These are phyloP conservation scores for Chalciporus sphaerocephalus DNA, from an alignment of 768 basidiomycete genomes.

Conservation along the genomic window DNA sequence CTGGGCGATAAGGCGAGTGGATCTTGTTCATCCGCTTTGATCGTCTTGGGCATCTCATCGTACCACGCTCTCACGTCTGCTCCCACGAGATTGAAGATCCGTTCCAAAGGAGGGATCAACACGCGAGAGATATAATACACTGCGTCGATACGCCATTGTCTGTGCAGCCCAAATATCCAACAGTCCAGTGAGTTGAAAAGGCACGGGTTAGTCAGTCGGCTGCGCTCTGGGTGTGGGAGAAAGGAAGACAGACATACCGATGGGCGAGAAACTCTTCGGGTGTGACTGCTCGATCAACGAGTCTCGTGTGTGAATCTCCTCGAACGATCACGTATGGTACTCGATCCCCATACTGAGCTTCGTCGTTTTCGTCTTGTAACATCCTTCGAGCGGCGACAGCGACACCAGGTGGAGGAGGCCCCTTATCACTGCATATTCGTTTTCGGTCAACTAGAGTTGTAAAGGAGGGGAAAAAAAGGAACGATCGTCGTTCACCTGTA, in stretches of 20 bases:
- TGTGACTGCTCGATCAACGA: conserved; percentile 73
- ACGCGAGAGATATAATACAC: conserved; percentile 84
- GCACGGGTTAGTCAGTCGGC: too few relatives aligned
- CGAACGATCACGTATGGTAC: conserved; percentile 84
- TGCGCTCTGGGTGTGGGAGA: too few relatives aligned
- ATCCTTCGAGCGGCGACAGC: conserved; percentile 76
- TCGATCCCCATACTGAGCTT: conserved; percentile 89
- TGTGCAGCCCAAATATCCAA: conserved; percentile 29
- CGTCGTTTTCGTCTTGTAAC: conserved; percentile 70
- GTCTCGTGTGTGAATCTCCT: conserved; percentile 55
- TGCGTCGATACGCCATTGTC: conserved; percentile 75
- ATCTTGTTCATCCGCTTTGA: conserved; percentile 35
- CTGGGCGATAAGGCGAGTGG: conserved; percentile 34
- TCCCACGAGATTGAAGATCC: conserved; percentile 88
- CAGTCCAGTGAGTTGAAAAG: too few relatives aligned
- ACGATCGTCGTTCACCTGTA: conserved; percentile 58
- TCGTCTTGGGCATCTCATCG: conserved; percentile 73
- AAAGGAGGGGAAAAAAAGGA: neutral
- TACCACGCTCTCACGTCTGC: conserved; percentile 87
- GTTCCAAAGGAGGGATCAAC: conserved; percentile 84
- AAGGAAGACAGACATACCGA: conserved; percentile 38
- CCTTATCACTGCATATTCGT: conserved; percentile 66
- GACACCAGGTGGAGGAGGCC: conserved; percentile 87
- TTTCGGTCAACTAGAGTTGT: neutral
- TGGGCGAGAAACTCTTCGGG: conserved; percentile 67